Conservation (phyloP, 1,139 yeast species). For the Blastobotrys capitulatus region DNA sequence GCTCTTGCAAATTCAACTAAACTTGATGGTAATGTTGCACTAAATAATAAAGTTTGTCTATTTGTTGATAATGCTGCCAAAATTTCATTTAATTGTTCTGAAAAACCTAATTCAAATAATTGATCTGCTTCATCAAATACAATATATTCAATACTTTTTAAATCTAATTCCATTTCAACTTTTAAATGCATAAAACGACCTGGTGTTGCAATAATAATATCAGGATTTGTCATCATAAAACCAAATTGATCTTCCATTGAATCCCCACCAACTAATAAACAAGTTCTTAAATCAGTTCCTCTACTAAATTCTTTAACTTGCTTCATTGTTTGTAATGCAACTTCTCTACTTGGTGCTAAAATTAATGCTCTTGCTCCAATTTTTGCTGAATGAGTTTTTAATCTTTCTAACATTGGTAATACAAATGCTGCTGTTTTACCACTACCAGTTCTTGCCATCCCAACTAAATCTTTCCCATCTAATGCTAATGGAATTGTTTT, state of each 20-base stretch:
- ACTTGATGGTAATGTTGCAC: slow-evolving; percentile 91
- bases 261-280: slow-evolving; percentile 92
- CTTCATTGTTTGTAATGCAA: slow-evolving; percentile 86
- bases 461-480: slow-evolving; percentile 90
- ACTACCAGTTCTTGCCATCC: slow-evolving; percentile 99
- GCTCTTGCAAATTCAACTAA: slow-evolving; percentile 97
- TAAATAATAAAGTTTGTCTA: slow-evolving; percentile 83
- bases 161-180: slow-evolving; percentile 88
- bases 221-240: slow-evolving; percentile 91
- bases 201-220: slow-evolving; percentile 93
- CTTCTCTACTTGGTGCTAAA: slow-evolving; percentile 87
- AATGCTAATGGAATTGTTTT: slow-evolving; percentile 87
- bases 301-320: slow-evolving; percentile 83
- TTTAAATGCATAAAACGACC: slow-evolving; percentile 95
- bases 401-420: slow-evolving; percentile 83
- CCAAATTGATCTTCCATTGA: slow-evolving; percentile 93
- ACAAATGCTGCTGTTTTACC: slow-evolving; percentile 98
- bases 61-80: slow-evolving; percentile 74
- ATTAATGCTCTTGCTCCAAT: slow-evolving; percentile 88
- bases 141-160: slow-evolving; percentile 77
- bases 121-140: slow-evolving; percentile 99
- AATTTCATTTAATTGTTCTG: slow-evolving; percentile 88
- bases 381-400: slow-evolving; percentile 77
- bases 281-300: slow-evolving; percentile 78
- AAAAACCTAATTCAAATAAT: slow-evolving; percentile 94